Evolutionary conservation across 257 asterid genomes (phyloP).

Genomic region (Solanum piurae): DNA sequence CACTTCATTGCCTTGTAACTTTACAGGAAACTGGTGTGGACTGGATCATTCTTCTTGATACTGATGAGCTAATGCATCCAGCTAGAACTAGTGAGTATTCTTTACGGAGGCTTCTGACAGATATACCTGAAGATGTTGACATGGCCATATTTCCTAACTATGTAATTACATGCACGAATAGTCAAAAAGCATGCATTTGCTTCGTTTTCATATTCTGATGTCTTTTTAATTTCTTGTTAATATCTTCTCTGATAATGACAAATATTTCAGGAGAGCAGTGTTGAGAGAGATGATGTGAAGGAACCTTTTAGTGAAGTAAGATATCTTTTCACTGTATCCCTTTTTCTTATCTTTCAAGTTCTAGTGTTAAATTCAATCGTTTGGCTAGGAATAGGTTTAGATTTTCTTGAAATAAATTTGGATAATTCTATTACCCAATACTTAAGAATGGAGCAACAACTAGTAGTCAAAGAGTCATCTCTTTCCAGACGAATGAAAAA

Average conservation of each 20-base stretch:
- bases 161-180: constrained; percentile 3
- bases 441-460: neutral
- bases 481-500: neutral
- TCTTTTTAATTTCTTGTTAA: neutral
- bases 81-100: constrained; percentile 33
- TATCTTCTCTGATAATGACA: neutral
- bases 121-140: constrained; percentile 30
- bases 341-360: neutral
- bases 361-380: neutral
- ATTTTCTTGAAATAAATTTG: neutral
- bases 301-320: constrained; percentile 47
- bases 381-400: neutral
- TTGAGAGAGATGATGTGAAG: constrained; percentile 35
- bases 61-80: constrained; percentile 44
- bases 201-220: neutral
- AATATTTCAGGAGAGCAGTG: constrained; percentile 34
- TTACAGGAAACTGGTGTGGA: constrained; percentile 43
- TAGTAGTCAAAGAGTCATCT: neutral
- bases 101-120: constrained; percentile 18
- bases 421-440: neutral
- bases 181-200: neutral
- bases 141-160: constrained; percentile 28
- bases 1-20: neutral
- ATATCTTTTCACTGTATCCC: neutral
- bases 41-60: constrained; percentile 50